A percentile compares a stretch with the other conserved stretches of the same genome.
phyloP scores from a whole-genome alignment of 805 yeast species.

The Metschnikowia santaceciliae region DNA sequence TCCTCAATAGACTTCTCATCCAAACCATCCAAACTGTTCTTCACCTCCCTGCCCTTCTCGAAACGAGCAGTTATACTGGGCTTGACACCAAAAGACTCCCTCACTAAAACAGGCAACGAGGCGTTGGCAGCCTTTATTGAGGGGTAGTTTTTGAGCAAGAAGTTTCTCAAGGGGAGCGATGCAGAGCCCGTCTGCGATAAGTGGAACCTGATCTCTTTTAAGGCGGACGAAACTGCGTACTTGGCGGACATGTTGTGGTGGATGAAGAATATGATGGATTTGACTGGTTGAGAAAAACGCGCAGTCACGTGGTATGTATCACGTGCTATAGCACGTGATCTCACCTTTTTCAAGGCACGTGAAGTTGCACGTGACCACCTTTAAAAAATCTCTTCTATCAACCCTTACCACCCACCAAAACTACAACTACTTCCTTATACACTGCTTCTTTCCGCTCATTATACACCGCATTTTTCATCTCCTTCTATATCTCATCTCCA shows the following conservation, averaged over 20 bases:
- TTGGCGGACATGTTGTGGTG: slow-evolving; percentile 32
- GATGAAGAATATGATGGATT: slow-evolving; percentile 3
- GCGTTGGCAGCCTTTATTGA: slow-evolving; percentile 58
- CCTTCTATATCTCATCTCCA: no score
- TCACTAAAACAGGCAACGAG: slow-evolving; percentile 65
- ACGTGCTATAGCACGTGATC: slow-evolving; percentile 5
- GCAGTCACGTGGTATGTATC: slow-evolving; percentile 5
- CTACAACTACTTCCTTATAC: no score
- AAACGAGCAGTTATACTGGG: slow-evolving; percentile 71
- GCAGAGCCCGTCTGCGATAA: slow-evolving; percentile 76
- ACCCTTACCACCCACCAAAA: no score
- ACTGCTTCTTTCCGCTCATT: no score
- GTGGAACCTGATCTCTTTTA: slow-evolving; percentile 79
- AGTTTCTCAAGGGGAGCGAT: slow-evolving; percentile 61
- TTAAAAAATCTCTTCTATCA: no score
- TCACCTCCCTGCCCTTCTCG: slow-evolving; percentile 21
- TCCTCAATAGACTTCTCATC: slow-evolving; percentile 42
- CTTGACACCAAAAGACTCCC: slow-evolving; percentile 70
- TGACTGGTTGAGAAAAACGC: slow-evolving; percentile 17
- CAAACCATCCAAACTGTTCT: slow-evolving; percentile 44
- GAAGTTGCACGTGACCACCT: neutral
- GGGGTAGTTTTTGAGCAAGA: slow-evolving; percentile 62
- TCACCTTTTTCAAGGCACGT: neutral
- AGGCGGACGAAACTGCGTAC: slow-evolving; percentile 47
- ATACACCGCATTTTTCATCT: no score